Evolutionary conservation across 208 protist genomes (phyloP).

Genomic region (Leishmania tropica): DNA sequence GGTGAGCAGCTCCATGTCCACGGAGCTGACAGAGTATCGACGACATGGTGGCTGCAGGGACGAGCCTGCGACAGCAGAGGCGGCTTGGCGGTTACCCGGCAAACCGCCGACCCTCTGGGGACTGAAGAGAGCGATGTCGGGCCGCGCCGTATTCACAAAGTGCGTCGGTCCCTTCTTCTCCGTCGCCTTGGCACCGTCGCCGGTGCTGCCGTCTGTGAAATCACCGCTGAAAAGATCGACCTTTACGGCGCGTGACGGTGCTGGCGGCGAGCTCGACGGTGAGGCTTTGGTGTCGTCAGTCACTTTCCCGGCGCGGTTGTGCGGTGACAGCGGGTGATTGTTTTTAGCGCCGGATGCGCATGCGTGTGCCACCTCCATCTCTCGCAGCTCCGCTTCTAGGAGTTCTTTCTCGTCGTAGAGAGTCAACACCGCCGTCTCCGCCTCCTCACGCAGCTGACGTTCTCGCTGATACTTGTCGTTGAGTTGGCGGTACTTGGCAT

Average conservation of each 20-base stretch:
- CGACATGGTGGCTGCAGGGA: neutral
- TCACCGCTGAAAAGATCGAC: constrained; percentile 26
- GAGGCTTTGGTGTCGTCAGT: neutral
- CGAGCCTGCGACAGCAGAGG: neutral
- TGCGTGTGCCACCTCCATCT: constrained; percentile 22
- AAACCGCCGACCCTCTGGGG: constrained; percentile 11
- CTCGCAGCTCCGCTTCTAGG: constrained; percentile 53
- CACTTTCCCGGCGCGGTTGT: neutral
- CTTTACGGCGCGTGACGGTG: constrained; percentile 7
- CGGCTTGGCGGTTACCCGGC: neutral
- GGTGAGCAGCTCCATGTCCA: constrained; percentile 70
- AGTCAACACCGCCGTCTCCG: constrained; percentile 59
- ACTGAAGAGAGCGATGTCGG: constrained; percentile 20
- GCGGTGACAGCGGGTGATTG: neutral
- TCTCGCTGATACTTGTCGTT: constrained; percentile 65
- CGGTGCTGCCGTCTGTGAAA: constrained; percentile 1
- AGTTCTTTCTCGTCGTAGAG: constrained; percentile 80
- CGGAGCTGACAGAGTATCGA: constrained; percentile 4
- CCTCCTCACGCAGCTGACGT: constrained; percentile 60
- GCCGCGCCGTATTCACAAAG: constrained; percentile 14
- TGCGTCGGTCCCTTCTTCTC: constrained; percentile 5
- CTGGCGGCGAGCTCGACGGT: neutral
- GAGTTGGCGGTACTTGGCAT: constrained; percentile 47
- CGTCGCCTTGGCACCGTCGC: neutral
- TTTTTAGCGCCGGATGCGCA: neutral